Base-by-base conservation (phyloP, 2,329 filamentous ascomycete species). In the Dryadomyces quercus-mongolicae region DNA sequence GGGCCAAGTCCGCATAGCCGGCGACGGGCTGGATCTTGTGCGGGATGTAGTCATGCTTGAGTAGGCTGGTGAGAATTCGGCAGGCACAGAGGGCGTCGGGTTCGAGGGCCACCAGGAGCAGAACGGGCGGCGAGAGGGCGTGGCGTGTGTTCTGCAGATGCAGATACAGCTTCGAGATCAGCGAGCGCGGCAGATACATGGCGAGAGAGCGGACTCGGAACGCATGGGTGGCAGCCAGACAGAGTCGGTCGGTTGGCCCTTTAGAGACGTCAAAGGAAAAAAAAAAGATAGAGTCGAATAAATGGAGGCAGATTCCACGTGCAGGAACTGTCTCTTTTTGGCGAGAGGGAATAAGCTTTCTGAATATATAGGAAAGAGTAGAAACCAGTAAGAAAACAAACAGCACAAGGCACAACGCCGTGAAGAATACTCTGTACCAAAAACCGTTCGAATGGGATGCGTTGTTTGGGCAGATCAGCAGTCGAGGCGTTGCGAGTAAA, bases 11-110 rank as follows among this genome's bases (percentile, higher is more conserved):
- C 60, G 82, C 84, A 81, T 96, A 97, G 54, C 93, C 93, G 20
- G 88, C 82, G 54, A 98, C 85, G 1, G 93, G 93, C 64, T 96
- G 88, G 64, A 97, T 95, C 71, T 96, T 97, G 73, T 97, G 92
- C 15, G 86, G 88, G 62, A 98, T 95, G 66, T 95, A 97, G 74
- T 98, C 93, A 75, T 92, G 86, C 71, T 95, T 96, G 57, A 98
- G 77, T n/a, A 98, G 78, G 51, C 86, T 80, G 2, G 92, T 95
- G 49, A 98, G 81, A 57, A 98, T 96, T 58, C 91, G 89, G 67
- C 90, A 95, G 58, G 91, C 93, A 70, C 92, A 97, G 58, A 98
- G 82, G 59, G 93, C 88, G 72, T 98, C 93, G 54, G 93, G 90
- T 65, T 96, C 92, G 66, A 97, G 86, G 40, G 92, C 88, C 60